Evolutionary conservation across 352 stramenopile genomes (phyloP), one percentile per base, ranked within the genome.

Genomic region (Globisporangium cystogenes): DNA sequence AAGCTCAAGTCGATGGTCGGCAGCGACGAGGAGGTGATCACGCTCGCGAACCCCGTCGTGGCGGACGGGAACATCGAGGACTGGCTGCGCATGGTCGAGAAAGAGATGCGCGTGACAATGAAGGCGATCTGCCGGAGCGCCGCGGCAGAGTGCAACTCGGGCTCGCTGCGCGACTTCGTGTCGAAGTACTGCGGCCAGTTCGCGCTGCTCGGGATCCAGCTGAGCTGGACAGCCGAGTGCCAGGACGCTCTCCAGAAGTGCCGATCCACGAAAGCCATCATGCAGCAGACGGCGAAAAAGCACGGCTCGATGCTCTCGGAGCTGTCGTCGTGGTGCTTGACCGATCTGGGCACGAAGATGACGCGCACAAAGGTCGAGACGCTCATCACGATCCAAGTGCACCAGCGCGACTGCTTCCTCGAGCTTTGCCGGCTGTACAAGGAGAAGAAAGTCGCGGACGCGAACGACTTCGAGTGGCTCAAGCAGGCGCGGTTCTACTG

Each of bases 321-420:
- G 63, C 62, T 98, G 8, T 96, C 85, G 16, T 91, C 74, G 0
- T 97, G 90, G 90, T 97, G 90, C 56, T 64, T 97, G 20, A 85
- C 81, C 5, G 88, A 97, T 52, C 61, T 98, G 4, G 82, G 83
- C 0, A 90, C 86, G 12, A 96, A 96, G 48, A 87, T 96, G 55
- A 96, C 86, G 18, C 86, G 92, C 1, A 95, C 78, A 4, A 98
- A 98, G 74, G 87, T 97, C 3, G 91, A 98, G 57, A 97, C 90
- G 16, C 66, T 97, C 8, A 92, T 98, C 43, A 98, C 92, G 7
- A 96, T 98, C 50, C 92, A 98, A 67, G 81, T 96, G 4, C 86
- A 96, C 41, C 86, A 96, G 26, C 76, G 86, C 23, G 86, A 96
- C 47, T 86, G 74, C 51, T 90, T 93, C 39, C 43, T 82, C 20